Conservation (phyloP, 75 land plant genomes). For the Pinus taeda region DNA sequence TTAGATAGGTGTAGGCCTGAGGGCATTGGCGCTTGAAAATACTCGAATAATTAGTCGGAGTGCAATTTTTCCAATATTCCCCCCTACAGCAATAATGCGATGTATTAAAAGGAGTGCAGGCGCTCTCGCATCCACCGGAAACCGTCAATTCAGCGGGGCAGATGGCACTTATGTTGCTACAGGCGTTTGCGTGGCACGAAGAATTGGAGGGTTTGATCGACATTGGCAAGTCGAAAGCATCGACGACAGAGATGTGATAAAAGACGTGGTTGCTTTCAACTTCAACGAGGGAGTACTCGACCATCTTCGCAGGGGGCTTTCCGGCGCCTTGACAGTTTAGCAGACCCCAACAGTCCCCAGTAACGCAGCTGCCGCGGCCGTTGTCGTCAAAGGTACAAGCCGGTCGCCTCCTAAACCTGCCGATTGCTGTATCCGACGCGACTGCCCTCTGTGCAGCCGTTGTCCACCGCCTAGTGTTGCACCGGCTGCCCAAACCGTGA, state of each 20-base stretch:
- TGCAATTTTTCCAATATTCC: no score
- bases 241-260: constrained; percentile 67
- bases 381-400: constrained; percentile 48
- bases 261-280: constrained; percentile 31
- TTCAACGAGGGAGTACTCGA: constrained; percentile 55
- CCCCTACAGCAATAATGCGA: constrained; percentile 55
- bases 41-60: constrained; percentile 48
- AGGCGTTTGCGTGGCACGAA: constrained; percentile 23
- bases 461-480: constrained; percentile 52
- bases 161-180: constrained; percentile 37
- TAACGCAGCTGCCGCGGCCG: constrained; percentile 48
- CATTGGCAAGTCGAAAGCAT: constrained; percentile 69
- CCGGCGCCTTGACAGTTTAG: constrained; percentile 54
- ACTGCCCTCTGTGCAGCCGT: constrained; percentile 29
- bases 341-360: constrained; percentile 69
- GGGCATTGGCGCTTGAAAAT: constrained; percentile 67
- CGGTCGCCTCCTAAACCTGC: constrained; percentile 74
- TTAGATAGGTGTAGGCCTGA: constrained; percentile 50
- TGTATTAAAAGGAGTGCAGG: constrained; percentile 54
- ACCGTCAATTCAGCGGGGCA: constrained; percentile 53
- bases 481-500: constrained; percentile 71
- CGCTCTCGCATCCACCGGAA: constrained; percentile 61
- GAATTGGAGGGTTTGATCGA: constrained; percentile 37
- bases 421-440: constrained; percentile 20
- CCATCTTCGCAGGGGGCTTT: constrained; percentile 52